Evolutionary conservation across 164 flowering plant species (phyloP), one percentile per base, ranked within the genome.

Genomic region (Sedum album): DNA sequence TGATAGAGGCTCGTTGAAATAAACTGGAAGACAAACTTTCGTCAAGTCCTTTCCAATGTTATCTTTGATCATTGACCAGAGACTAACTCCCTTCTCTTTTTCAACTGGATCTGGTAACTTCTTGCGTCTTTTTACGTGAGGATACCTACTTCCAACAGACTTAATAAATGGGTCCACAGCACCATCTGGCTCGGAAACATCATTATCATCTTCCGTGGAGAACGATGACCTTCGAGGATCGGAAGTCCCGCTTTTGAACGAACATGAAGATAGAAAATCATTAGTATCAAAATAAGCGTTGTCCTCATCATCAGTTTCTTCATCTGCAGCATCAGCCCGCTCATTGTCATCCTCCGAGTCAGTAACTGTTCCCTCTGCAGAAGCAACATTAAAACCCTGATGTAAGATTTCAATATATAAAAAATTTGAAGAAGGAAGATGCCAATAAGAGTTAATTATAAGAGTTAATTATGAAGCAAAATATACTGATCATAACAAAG

Each of bases 1-100:
- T 55, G 99, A 95, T 15, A 92, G 79, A 46, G 97, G 97, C 78
- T 91, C 97, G 64, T 91, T 91, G 72, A 91, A 91, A 78, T 88
- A 91, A 44, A 91, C 97, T 53, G 97, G 97, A 76, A 91, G 94
- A 77, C 97, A 91, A 38, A 91, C 89, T 85, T 88, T 91, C 15
- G 96, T 86, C 57, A 91, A 87, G 69, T 91, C 97, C 73, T 91
- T 91, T 68, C 97, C 97, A 38, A 91, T 91, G 71, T 91, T 91
- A 72, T 91, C 97, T 74, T 91, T 91, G 18, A 91, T 91, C 89
- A 91, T 88, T 7, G 97, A 89, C 99, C 99, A 95, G 2, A 95
- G 90, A 71, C 99, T 92, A 64, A 92, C 88, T 73, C 97, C 90
- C 70, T 87, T 95, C 78, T 95, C 99, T 67, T 86, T 92, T 70